Conservation (phyloP, 2,329 filamentous ascomycete species). For the Botrytis sinoallii region DNA sequence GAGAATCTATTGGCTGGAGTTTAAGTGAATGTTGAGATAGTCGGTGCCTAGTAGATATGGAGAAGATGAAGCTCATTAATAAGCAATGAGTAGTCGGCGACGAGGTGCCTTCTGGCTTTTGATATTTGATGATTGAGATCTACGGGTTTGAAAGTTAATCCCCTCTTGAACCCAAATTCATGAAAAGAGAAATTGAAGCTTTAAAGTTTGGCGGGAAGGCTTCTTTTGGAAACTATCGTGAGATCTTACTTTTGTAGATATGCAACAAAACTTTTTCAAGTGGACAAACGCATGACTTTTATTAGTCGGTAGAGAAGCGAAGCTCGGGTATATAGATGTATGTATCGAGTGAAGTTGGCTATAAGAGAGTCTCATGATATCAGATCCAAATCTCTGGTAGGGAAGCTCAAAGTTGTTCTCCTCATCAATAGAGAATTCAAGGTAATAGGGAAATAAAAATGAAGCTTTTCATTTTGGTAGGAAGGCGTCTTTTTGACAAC, state of each 20-base stretch:
- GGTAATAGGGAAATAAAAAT: neutral
- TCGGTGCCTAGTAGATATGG: too few species aligned
- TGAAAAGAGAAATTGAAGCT: too few species aligned
- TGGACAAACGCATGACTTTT: too few species aligned
- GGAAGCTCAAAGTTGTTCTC: neutral
- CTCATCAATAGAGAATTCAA: neutral
- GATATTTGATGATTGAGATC: too few species aligned
- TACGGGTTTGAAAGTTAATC: too few species aligned
- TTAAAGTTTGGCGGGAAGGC: too few species aligned
- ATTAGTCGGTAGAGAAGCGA: neutral
- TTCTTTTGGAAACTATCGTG: neutral
- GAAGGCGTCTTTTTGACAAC: rapidly evolving
- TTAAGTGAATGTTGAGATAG: too few species aligned
- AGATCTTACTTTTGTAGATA: neutral
- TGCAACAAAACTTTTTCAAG: neutral
- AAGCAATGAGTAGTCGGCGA: too few species aligned
- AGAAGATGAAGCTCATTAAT: too few species aligned
- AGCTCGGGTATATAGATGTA: neutral
- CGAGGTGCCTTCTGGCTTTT: too few species aligned
- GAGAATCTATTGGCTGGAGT: too few species aligned
- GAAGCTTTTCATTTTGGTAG: neutral
- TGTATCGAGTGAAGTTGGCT: neutral
- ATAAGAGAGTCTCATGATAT: neutral
- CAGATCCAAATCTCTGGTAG: neutral
- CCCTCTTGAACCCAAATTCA: too few species aligned